Percentiles rank a stretch among this genome's conserved stretches.
Evolutionary conservation across 2,329 filamentous ascomycete species (phyloP).

Genomic region (Alternaria solani): DNA sequence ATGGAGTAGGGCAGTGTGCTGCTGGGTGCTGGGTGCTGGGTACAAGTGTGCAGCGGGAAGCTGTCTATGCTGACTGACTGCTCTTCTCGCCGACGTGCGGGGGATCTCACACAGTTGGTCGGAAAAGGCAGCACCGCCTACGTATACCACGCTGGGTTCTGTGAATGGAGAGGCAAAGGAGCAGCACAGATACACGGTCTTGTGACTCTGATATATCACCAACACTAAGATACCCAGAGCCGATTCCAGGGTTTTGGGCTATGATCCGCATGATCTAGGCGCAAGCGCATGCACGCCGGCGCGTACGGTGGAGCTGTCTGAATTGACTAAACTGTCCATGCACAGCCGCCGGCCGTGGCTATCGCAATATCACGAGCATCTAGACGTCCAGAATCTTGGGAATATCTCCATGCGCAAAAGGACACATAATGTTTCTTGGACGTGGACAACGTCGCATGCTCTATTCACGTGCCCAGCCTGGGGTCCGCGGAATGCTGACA

Average conservation of each 20-base stretch:
- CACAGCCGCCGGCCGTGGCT: background rate
- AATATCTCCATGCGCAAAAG: background rate
- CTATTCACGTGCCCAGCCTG: background rate
- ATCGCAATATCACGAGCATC: background rate
- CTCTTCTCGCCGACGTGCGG: background rate
- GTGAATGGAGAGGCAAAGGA: background rate
- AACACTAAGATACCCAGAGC: slow-evolving; percentile 2
- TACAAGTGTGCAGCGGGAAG: background rate
- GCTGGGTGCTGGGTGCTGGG: background rate
- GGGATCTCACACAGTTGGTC: background rate
- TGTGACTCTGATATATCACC: slow-evolving; percentile 12
- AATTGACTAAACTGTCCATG: slow-evolving; percentile 10
- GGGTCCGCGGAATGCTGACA: background rate
- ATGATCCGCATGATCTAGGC: slow-evolving; percentile 19
- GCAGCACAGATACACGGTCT: slow-evolving; percentile 3
- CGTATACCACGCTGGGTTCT: slow-evolving; percentile 5
- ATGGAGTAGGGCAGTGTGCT: slow-evolving; percentile 3
- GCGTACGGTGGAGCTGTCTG: slow-evolving; percentile 19
- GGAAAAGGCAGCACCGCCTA: background rate
- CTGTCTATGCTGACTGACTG: background rate
- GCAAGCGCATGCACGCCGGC: slow-evolving; percentile 13
- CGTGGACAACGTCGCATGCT: background rate
- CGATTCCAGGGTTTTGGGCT: slow-evolving; percentile 12
- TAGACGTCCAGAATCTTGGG: background rate
- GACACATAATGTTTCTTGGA: background rate